These are phyloP conservation scores for Pythium brassicae DNA, from an alignment of 352 stramenopile genomes.

Conservation along the genomic window DNA sequence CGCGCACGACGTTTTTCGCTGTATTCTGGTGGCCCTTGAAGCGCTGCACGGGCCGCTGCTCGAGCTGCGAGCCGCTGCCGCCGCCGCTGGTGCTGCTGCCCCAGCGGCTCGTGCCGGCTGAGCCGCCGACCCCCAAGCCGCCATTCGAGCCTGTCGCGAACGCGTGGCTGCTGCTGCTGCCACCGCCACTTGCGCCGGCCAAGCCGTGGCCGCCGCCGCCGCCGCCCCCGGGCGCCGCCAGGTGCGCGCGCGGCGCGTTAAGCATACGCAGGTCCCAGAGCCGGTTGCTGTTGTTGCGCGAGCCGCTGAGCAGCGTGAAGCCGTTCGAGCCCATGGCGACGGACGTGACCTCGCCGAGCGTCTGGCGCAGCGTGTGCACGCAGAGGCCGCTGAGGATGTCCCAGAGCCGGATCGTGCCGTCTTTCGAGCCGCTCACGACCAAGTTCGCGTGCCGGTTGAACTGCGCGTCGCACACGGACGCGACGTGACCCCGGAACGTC, in stretches of 20 bases:
- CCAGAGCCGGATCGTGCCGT: constrained; percentile 83
- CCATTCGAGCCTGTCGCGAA: constrained; percentile 9
- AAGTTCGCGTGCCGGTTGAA: constrained; percentile 87
- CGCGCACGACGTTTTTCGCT: constrained; percentile 85
- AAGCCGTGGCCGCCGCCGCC: neutral
- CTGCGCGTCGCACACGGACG: constrained; percentile 82
- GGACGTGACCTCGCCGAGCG: constrained; percentile 82
- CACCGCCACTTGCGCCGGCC: constrained; percentile 5
- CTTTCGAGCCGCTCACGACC: constrained; percentile 82
- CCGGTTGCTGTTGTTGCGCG: constrained; percentile 85
- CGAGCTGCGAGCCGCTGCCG: constrained; percentile 17
- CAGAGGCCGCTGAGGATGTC: constrained; percentile 86
- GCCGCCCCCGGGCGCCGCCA: constrained; percentile 25
- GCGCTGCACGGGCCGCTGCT: constrained; percentile 73
- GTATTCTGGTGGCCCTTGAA: constrained; percentile 90
- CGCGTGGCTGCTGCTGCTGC: neutral
- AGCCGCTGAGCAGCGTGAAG: constrained; percentile 76
- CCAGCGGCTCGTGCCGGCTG: constrained; percentile 13
- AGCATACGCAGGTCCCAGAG: constrained; percentile 89
- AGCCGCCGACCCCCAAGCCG: constrained; percentile 5
- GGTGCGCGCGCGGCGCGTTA: constrained; percentile 53
- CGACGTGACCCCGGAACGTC: constrained; percentile 76
- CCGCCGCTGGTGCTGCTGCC: constrained; percentile 17
- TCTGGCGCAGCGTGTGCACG: constrained; percentile 82
- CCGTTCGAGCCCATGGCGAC: constrained; percentile 81